Evolutionary conservation across 805 yeast genomes (phyloP).

Genomic region (Zygoascus biomembranicola): DNA sequence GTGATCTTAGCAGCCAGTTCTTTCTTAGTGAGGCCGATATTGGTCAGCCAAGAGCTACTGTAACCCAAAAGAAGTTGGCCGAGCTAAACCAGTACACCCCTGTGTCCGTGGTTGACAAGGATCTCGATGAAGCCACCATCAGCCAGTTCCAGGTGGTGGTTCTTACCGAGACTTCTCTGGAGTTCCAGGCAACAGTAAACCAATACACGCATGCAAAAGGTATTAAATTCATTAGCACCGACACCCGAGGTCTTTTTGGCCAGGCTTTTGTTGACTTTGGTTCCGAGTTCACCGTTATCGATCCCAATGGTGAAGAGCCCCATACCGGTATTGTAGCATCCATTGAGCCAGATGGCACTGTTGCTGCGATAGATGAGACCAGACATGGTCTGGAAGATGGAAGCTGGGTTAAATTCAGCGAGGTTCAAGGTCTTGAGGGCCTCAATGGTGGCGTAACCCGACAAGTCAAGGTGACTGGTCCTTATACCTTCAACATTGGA

Average conservation of each 20-base stretch:
- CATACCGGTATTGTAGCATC: constrained; percentile 79
- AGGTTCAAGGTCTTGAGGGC: constrained; percentile 69
- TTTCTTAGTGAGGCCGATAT: constrained; percentile 64
- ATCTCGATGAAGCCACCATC: constrained; percentile 48
- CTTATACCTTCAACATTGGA: constrained; percentile 80
- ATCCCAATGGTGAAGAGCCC: constrained; percentile 91
- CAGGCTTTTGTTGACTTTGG: constrained; percentile 88
- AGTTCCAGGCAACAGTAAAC: constrained; percentile 69
- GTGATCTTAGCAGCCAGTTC: constrained; percentile 84
- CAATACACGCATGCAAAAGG: constrained; percentile 61
- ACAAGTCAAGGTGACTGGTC: constrained; percentile 82
- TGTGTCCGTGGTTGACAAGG: constrained; percentile 48
- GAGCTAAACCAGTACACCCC: constrained; percentile 92
- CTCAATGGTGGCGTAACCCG: constrained; percentile 67
- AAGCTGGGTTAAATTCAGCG: constrained; percentile 76
- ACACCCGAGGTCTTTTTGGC: constrained; percentile 83
- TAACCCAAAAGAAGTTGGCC: constrained; percentile 56
- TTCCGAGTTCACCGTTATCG: constrained; percentile 65
- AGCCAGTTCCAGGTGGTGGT: constrained; percentile 65
- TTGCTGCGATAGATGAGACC: constrained; percentile 84
- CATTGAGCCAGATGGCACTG: constrained; percentile 80
- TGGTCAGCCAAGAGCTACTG: constrained; percentile 70
- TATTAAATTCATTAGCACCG: constrained; percentile 76
- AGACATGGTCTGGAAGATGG: constrained; percentile 95
- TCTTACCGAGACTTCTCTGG: constrained; percentile 74